Conservation (phyloP, 2,329 filamentous ascomycete genomes). For the Arthrinium phaeospermum region DNA sequence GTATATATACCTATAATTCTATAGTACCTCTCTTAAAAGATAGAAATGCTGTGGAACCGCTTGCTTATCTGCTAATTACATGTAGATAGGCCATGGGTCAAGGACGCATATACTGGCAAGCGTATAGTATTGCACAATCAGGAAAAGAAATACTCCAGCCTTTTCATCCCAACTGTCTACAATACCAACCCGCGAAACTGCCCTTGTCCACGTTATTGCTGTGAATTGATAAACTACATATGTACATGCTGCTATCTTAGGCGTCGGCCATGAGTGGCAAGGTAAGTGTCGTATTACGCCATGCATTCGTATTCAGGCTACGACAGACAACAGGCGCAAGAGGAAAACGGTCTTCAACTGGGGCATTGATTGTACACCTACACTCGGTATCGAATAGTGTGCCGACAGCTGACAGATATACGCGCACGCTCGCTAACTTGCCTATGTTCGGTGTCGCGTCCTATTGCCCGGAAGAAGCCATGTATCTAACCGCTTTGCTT, state of each 20-base stretch:
- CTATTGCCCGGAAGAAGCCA: not conserved
- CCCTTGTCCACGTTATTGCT: not conserved
- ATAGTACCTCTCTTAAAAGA: not conserved
- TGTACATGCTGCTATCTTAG: not conserved
- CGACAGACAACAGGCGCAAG: not conserved
- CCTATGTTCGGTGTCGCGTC: not conserved
- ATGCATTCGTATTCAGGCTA: conserved; percentile 6
- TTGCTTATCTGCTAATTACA: not conserved
- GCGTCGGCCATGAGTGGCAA: not conserved
- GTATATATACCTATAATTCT: not conserved
- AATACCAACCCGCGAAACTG: not conserved
- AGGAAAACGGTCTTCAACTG: not conserved
- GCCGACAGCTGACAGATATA: not conserved
- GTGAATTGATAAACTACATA: no score
- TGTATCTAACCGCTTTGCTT: not conserved
- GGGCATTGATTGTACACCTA: not conserved
- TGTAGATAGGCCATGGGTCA: not conserved
- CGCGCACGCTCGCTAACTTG: not conserved
- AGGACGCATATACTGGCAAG: not conserved
- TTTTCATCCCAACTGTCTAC: not conserved
- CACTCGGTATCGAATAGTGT: not conserved
- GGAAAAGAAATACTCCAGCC: not conserved
- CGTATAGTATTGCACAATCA: not conserved
- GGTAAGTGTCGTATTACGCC: not conserved
- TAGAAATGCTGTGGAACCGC: not conserved